A percentile compares a stretch with the other conserved stretches of the same genome.
phyloP scores from a whole-genome alignment of 2,329 filamentous ascomycete species.

The Xylaria sp. region DNA sequence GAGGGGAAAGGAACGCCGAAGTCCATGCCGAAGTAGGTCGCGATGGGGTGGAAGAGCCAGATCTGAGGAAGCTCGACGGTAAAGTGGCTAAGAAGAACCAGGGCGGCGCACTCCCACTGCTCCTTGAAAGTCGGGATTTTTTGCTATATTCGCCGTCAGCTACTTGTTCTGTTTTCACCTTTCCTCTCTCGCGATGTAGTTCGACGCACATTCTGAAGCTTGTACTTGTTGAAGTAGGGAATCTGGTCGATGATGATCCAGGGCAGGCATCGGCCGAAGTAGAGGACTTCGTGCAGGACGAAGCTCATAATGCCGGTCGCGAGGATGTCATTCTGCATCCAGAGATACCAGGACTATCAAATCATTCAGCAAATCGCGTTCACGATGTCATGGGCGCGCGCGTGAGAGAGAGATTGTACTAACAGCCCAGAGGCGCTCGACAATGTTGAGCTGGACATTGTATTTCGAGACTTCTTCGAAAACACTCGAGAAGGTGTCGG shows the following conservation, averaged over 20 bases:
- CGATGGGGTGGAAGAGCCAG: constrained; percentile 97
- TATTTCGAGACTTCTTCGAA: constrained; percentile 60
- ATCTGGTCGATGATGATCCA: constrained; percentile 91
- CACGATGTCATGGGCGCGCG: constrained; percentile 6
- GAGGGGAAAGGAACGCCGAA: constrained; percentile 87
- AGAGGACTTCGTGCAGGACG: constrained; percentile 85
- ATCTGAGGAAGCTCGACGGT: constrained; percentile 98
- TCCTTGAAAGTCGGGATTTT: constrained; percentile 91
- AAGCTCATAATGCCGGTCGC: constrained; percentile 98
- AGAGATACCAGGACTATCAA: constrained; percentile 78
- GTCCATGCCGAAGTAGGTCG: constrained; percentile 82
- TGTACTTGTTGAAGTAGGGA: constrained; percentile 85
- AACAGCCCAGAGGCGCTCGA: constrained; percentile 85
- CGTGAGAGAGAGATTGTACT: constrained; percentile 33
- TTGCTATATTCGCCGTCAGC: constrained; percentile 36
- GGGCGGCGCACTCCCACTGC: constrained; percentile 88
- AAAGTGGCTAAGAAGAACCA: constrained; percentile 92
- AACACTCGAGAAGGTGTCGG: constrained; percentile 50
- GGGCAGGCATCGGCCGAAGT: constrained; percentile 86
- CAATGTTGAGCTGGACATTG: constrained; percentile 81
- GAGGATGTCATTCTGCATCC: constrained; percentile 95
- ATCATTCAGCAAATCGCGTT: constrained; percentile 27
- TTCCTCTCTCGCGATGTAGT: not conserved
- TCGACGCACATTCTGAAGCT: constrained; percentile 74
- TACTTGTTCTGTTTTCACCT: not conserved